These are phyloP conservation scores for Aureobasidium melanogenum DNA, from an alignment of 2,329 filamentous ascomycete species.

Conservation along the genomic window DNA sequence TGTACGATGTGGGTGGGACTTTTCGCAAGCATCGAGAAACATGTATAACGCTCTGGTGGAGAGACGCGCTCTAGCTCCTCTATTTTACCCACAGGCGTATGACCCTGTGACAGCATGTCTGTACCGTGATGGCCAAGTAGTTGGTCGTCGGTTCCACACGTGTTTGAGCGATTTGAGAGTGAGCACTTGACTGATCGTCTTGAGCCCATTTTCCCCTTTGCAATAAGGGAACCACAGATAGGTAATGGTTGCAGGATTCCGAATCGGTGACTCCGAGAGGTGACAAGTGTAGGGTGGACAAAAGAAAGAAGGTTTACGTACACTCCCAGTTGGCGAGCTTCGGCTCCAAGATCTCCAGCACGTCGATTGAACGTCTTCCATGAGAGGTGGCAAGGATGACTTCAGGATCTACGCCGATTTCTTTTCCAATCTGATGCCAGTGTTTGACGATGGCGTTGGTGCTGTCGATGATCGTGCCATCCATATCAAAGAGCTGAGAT, in stretches of 20 bases:
- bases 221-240: not conserved
- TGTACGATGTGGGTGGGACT: not conserved
- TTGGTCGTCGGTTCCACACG: not conserved
- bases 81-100: not conserved
- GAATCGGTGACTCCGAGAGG: not conserved
- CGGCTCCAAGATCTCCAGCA: constrained; percentile 67
- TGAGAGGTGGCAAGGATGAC: constrained; percentile 86
- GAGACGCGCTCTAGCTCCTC: not conserved
- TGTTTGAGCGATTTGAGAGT: constrained; percentile 1
- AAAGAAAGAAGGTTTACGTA: constrained; percentile 40
- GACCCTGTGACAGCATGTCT: not conserved
- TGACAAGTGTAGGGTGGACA: not conserved
- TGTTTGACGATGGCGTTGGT: constrained; percentile 69
- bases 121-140: not conserved
- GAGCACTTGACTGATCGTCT: constrained; percentile 4
- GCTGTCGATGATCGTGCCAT: constrained; percentile 76
- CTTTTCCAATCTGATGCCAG: constrained; percentile 67
- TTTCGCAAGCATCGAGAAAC: not conserved
- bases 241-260: not conserved
- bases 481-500: constrained; percentile 60
- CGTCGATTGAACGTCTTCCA: constrained; percentile 81
- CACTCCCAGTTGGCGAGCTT: constrained; percentile 90
- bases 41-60: constrained; percentile 6
- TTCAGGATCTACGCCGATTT: constrained; percentile 76
- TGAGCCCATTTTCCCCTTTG: not conserved